Evolutionary conservation across 2,329 filamentous ascomycete species (phyloP).

Genomic region (Byssoonygena ceratinophila): DNA sequence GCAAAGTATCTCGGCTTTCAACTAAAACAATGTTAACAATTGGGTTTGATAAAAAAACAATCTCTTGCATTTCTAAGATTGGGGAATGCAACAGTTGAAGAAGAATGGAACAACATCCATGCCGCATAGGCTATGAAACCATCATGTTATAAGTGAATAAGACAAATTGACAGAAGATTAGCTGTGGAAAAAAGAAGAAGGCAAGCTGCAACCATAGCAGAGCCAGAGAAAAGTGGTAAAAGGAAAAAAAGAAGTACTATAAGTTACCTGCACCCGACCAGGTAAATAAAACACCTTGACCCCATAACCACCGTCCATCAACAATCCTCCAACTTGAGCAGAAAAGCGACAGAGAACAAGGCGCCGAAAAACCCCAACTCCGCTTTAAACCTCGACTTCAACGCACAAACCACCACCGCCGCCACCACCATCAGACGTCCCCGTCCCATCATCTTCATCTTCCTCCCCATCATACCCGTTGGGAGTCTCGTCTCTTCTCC

Average conservation of each 20-base stretch:
- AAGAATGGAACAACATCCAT: neutral
- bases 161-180: neutral
- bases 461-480: conserved; percentile 17
- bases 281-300: neutral
- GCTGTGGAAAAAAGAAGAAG: neutral
- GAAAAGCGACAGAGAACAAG: neutral
- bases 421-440: conserved; percentile 15
- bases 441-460: conserved; percentile 16
- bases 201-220: neutral
- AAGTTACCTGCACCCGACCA: neutral
- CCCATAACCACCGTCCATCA: neutral
- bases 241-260: neutral
- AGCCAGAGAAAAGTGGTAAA: neutral
- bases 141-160: neutral
- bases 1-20: no score
- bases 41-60: no score
- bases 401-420: conserved; percentile 17
- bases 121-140: neutral
- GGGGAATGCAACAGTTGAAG: no score
- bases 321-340: neutral
- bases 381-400: conserved; percentile 18
- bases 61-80: no score
- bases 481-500: conserved; percentile 2
- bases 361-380: neutral
- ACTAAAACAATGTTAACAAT: no score